phyloP scores from a whole-genome alignment of 352 stramenopile genomes.

The Globisporangium uncinulatum region DNA sequence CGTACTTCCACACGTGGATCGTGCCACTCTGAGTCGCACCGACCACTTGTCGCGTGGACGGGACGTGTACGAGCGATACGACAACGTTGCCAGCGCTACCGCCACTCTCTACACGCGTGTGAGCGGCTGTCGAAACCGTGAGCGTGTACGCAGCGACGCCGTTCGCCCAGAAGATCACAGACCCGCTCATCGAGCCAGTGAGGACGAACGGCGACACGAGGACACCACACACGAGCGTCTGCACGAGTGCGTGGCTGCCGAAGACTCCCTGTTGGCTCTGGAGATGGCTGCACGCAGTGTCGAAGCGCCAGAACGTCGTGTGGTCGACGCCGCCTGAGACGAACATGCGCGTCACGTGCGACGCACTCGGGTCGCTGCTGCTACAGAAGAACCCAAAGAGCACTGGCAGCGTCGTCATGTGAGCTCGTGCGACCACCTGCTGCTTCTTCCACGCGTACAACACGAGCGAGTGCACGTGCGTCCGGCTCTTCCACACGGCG shows the following conservation, averaged over 20 bases:
- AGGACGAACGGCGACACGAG: slow-evolving; percentile 41
- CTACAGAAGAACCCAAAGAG: slow-evolving; percentile 47
- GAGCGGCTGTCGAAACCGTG: slow-evolving; percentile 3
- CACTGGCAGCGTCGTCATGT: slow-evolving; percentile 52
- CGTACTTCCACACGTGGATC: slow-evolving; percentile 31
- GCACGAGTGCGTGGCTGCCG: slow-evolving; percentile 47
- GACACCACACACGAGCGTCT: slow-evolving; percentile 39
- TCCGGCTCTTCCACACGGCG: slow-evolving; percentile 39
- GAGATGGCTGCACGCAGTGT: slow-evolving; percentile 39
- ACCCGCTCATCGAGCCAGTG: slow-evolving; percentile 42
- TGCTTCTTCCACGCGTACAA: slow-evolving; percentile 43
- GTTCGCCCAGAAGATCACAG: slow-evolving; percentile 53
- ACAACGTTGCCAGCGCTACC: slow-evolving; percentile 14
- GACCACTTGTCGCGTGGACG: slow-evolving; percentile 34
- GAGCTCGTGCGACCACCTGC: slow-evolving; percentile 16
- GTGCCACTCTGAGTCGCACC: slow-evolving; percentile 28
- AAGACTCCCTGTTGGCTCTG: slow-evolving; percentile 56
- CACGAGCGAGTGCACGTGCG: slow-evolving; percentile 35
- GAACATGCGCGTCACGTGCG: slow-evolving; percentile 18
- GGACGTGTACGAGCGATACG: slow-evolving; percentile 29
- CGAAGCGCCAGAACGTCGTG: slow-evolving; percentile 57
- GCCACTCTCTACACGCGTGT: neutral
- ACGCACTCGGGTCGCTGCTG: neutral
- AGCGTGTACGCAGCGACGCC: slow-evolving; percentile 40
- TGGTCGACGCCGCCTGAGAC: slow-evolving; percentile 69